Base-by-base conservation (phyloP, 768 basidiomycete species). In the Lentinula boryana region DNA sequence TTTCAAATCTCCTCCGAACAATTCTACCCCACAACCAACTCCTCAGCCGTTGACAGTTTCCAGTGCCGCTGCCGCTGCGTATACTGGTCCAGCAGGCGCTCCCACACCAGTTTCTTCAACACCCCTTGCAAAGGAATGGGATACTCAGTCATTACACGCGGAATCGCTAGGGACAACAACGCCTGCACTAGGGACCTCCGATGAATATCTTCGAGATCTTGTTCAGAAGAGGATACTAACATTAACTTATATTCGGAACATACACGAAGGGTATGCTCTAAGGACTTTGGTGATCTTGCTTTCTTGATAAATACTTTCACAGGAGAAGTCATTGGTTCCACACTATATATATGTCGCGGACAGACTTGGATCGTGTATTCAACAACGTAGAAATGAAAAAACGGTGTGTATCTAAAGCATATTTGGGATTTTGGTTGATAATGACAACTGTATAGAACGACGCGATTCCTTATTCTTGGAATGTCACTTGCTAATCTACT, bases 241-340 rank as follows among this genome's bases (percentile, higher is more conserved):
- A 21, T 76, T 94, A 65, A 93, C 89, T 0, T 94, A 95, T 70
- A 78, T 94, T 71, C 82, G 90, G 65, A 91, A 85, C 67, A 87
- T 92, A 35, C 89, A 93, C 64, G 91, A 93, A 72, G 93, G 93
- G 89, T 93, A 64, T 66, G 86, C 80, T 54, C 49, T 21, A 56
- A 50, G 32, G 58, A 15, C 43, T 7, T 50, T 58, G 56, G 50
- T 53, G 52, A 12, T 55, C 63, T 44, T 32, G 43, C 46, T 7
- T 23, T 36, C 36, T 18, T 60, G 38, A 7, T 50, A 58, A 12
- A 56, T 65, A 36, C 18, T 41, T 43, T 2, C 8, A 35, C 68
- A 93, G 92, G 57, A 86, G 85, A 58, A 86, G 85, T 63, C 87
- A 92, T 69, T 93, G 92, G 92, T 91, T 91, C 68, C 89, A 93